Percentiles rank a stretch among this genome's conserved stretches.
Evolutionary conservation across 1,284 basidiomycete species (phyloP).

Genomic region (Athelia sp.): DNA sequence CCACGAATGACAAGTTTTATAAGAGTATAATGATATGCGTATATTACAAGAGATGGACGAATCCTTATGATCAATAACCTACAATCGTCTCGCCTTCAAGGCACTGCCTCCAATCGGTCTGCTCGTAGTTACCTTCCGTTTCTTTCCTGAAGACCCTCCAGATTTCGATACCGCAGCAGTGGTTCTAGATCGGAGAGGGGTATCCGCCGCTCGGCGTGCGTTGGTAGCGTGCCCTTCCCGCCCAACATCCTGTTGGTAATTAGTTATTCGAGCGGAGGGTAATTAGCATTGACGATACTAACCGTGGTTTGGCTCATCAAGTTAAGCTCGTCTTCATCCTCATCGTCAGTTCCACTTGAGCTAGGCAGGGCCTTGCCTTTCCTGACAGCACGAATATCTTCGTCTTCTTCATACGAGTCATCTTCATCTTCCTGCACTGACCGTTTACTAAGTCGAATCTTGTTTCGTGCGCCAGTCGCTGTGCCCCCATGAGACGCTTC

Average conservation of each 20-base stretch:
- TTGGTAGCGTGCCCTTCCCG: slow-evolving; percentile 28
- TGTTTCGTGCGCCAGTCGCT: background rate
- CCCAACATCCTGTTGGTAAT: slow-evolving; percentile 25
- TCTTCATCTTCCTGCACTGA: slow-evolving; percentile 12
- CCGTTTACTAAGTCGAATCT: slow-evolving; percentile 3
- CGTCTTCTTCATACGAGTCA: slow-evolving; percentile 16
- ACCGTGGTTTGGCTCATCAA: slow-evolving; percentile 45
- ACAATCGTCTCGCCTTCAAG: background rate
- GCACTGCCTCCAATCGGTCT: background rate
- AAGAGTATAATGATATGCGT: too few relatives aligned
- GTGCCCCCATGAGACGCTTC: background rate
- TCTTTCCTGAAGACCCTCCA: slow-evolving; percentile 24
- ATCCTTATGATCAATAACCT: too few relatives aligned
- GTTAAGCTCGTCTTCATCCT: slow-evolving; percentile 50
- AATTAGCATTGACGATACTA: slow-evolving; percentile 9
- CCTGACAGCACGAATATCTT: slow-evolving; percentile 16
- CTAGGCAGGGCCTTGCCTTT: background rate
- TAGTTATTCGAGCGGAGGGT: slow-evolving; percentile 3
- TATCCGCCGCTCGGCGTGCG: slow-evolving; percentile 6
- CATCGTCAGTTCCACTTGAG: slow-evolving; percentile 15
- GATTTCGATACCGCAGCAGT: background rate
- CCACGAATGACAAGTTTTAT: too few relatives aligned
- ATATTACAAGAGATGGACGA: too few relatives aligned
- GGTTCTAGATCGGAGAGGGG: background rate
- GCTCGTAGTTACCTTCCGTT: slow-evolving; percentile 22